Conservation (phyloP, 257 asterid genomes). For the Mentha longifolia region DNA sequence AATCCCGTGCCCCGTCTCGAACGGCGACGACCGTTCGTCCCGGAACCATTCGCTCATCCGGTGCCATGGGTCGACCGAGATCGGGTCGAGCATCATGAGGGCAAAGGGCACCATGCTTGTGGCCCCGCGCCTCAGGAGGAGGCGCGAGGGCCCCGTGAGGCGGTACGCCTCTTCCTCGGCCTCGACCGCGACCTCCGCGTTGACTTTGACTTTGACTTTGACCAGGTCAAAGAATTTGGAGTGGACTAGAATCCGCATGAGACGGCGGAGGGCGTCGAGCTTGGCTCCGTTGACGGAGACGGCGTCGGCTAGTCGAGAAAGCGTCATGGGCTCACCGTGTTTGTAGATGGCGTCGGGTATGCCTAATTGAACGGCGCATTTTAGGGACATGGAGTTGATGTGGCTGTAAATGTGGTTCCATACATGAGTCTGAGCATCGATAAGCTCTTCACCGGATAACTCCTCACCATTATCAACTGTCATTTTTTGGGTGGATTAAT, state of each 20-base stretch:
- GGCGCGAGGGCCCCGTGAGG: conserved; percentile 17
- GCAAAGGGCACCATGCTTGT: not conserved
- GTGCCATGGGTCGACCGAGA: not conserved
- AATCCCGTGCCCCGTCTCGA: conserved; percentile 8
- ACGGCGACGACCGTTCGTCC: not conserved
- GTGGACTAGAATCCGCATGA: conserved; percentile 17
- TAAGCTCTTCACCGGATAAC: not conserved
- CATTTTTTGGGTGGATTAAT: not conserved
- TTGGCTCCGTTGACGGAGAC: not conserved
- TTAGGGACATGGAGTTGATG: conserved; percentile 23
- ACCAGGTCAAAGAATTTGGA: conserved; percentile 18
- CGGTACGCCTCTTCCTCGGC: conserved; percentile 15
- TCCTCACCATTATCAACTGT: not conserved
- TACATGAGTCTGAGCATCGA: conserved; percentile 28
- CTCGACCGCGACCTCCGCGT: not conserved
- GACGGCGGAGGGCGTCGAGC: not conserved
- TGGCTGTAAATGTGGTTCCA: conserved; percentile 24
- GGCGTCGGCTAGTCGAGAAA: conserved; percentile 6
- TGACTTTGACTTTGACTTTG: not conserved
- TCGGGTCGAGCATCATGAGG: not conserved
- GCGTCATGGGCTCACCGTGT: conserved; percentile 22
- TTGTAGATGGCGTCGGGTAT: conserved; percentile 29
- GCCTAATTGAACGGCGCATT: conserved; percentile 29
- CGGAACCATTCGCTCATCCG: conserved; percentile 12
- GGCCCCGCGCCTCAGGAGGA: conserved; percentile 12